Conservation (phyloP, 768 basidiomycete species). For the Mycena galopus region DNA sequence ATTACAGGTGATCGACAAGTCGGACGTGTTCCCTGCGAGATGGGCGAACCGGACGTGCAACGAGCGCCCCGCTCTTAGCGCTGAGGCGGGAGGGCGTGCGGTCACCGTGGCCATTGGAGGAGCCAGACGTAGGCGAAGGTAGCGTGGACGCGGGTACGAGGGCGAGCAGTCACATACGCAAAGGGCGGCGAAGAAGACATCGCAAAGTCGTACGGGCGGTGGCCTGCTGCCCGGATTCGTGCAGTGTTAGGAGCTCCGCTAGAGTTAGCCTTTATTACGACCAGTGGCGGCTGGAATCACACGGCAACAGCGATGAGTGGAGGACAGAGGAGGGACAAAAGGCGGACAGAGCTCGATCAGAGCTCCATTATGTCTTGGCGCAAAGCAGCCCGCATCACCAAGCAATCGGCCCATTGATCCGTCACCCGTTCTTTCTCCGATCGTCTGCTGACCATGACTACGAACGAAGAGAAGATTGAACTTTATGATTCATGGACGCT, state of each 20-base stretch:
- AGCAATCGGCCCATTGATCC: background rate
- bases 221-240: background rate
- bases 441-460: background rate
- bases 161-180: conserved; percentile 51
- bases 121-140: conserved; percentile 53
- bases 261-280: no score
- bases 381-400: background rate
- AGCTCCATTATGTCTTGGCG: no score
- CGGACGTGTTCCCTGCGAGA: no score
- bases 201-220: conserved; percentile 52
- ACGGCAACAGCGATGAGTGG: no score
- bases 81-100: no score
- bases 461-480: background rate
- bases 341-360: no score
- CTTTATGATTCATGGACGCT: background rate
- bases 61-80: no score
- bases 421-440: background rate
- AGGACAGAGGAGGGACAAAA: no score
- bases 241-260: conserved; percentile 3
- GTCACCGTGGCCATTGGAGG: conserved; percentile 39
- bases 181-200: conserved; percentile 54
- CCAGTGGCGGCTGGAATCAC: no score
- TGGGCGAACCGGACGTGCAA: no score
- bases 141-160: conserved; percentile 43
- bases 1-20: no score